phyloP scores from a whole-genome alignment of 768 basidiomycete species.

The Tremella fuciformis region DNA sequence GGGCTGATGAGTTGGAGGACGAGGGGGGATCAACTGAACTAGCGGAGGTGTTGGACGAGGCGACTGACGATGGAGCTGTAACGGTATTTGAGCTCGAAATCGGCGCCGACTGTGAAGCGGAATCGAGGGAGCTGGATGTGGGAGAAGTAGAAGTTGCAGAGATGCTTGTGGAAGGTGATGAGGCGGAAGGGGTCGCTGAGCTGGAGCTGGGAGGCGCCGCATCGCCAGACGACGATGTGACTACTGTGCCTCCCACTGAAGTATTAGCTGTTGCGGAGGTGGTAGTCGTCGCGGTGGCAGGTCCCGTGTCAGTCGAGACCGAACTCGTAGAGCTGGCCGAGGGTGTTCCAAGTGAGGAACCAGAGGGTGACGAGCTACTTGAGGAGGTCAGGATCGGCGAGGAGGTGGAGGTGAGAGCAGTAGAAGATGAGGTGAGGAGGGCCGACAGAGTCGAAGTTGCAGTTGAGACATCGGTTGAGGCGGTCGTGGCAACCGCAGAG shows the following conservation, averaged over 20 bases:
- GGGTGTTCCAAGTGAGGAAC: too few relatives aligned
- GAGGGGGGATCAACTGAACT: not conserved
- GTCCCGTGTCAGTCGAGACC: too few relatives aligned
- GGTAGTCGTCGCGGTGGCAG: too few relatives aligned
- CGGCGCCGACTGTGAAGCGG: not conserved
- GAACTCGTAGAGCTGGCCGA: too few relatives aligned
- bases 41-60: not conserved
- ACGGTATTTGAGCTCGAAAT: not conserved
- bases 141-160: not conserved
- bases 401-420: not conserved
- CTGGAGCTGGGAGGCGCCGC: too few relatives aligned
- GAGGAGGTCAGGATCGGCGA: slow-evolving; percentile 1
- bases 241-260: too few relatives aligned
- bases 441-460: not conserved
- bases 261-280: too few relatives aligned
- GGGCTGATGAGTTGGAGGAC: not conserved
- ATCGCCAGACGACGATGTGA: too few relatives aligned
- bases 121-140: not conserved
- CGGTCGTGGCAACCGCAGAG: not conserved
- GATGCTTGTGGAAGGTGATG: not conserved
- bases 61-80: not conserved
- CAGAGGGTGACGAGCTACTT: too few relatives aligned
- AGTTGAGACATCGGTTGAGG: not conserved
- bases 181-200: not conserved
- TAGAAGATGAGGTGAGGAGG: slow-evolving; percentile 2